phyloP scores from a whole-genome alignment of 2,329 filamentous ascomycete species.

The Plectosphaerella plurivora region DNA sequence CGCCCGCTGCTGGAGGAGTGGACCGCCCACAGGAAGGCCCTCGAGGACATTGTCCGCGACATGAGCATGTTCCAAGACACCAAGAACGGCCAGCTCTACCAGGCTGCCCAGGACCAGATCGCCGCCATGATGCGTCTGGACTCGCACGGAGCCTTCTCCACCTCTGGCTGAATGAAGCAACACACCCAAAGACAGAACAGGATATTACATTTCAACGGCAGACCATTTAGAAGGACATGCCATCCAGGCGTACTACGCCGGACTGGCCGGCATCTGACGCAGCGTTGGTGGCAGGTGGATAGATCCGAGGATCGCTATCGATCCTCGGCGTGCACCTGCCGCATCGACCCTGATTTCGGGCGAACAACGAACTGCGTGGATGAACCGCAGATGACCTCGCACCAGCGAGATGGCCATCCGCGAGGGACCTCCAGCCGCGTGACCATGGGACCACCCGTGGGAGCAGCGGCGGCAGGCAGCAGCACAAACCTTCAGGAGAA shows the following conservation, averaged over 20 bases:
- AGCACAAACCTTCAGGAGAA: no score
- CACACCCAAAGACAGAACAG: constrained; percentile 4
- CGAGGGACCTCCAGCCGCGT: no score
- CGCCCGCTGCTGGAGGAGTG: constrained; percentile 48
- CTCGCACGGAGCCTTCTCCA: not conserved
- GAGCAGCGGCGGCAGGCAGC: no score
- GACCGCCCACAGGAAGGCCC: constrained; percentile 58
- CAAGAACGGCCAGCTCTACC: constrained; percentile 50
- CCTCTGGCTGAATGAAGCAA: constrained; percentile 2
- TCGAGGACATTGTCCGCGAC: constrained; percentile 53
- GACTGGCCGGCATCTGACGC: not conserved
- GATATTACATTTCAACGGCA: constrained; percentile 5
- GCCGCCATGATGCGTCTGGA: constrained; percentile 46
- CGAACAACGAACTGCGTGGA: no score
- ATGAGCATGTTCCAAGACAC: constrained; percentile 46
- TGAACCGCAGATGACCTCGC: no score
- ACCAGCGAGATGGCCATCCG: no score
- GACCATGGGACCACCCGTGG: no score
- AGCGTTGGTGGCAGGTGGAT: no score
- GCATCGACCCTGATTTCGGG: no score
- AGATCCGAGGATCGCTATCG: no score
- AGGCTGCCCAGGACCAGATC: constrained; percentile 45
- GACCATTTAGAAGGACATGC: not conserved
- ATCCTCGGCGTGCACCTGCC: no score
- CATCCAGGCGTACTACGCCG: constrained; percentile 1